Evolutionary conservation across 495 filamentous ascomycete species (phyloP).

Genomic region (Tuber umbilicatum): DNA sequence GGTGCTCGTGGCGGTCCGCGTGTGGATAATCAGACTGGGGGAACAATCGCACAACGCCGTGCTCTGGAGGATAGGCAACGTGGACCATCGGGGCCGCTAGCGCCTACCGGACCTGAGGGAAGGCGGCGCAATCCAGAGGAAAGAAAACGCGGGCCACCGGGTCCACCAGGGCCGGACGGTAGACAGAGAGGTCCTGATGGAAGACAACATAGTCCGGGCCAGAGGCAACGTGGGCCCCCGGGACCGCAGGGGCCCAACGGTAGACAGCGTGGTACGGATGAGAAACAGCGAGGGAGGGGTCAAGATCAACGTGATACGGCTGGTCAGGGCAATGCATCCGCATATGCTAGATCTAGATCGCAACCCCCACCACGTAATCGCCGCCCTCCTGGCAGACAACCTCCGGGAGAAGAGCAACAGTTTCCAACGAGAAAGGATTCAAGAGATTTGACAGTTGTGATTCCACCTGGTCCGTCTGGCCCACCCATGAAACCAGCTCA

Average conservation of each 20-base stretch:
- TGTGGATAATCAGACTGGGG: not conserved
- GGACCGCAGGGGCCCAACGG: not conserved
- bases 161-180: not conserved
- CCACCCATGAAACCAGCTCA: not conserved
- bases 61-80: conserved; percentile 4
- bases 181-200: not conserved
- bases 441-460: not conserved
- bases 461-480: not conserved
- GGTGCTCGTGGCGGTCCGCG: conserved; percentile 6
- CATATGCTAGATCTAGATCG: conserved; percentile 26
- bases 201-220: conserved; percentile 6
- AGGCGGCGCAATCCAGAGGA: conserved; percentile 7
- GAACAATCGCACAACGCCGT: not conserved
- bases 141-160: not conserved
- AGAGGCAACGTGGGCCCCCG: conserved; percentile 6
- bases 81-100: conserved; percentile 1
- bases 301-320: conserved; percentile 7
- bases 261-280: conserved; percentile 6
- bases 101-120: conserved; percentile 4
- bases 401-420: conserved; percentile 39
- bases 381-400: conserved; percentile 39
- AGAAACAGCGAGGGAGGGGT: conserved; percentile 14
- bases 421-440: conserved; percentile 24
- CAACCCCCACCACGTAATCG: conserved; percentile 20
- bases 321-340: conserved; percentile 2